phyloP scores from a whole-genome alignment of 192 early-diverging fungal species.

The Dissophora ornata region DNA sequence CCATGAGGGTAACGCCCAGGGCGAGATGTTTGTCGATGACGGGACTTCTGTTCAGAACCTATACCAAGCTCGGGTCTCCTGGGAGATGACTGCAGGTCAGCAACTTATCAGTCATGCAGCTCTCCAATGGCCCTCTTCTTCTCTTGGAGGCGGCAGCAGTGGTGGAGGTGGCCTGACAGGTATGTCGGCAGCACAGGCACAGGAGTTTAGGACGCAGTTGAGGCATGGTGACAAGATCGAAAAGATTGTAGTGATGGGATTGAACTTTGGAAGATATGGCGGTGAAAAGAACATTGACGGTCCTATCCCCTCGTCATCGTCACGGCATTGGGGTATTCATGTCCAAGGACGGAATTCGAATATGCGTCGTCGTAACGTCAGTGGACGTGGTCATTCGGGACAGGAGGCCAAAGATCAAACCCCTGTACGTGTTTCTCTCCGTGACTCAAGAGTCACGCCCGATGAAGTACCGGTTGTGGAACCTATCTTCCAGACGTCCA shows the following conservation, averaged over 20 bases:
- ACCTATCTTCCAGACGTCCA: too few relatives aligned
- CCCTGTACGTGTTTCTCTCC: too few relatives aligned
- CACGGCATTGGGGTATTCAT: neutral
- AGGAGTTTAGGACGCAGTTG: constrained; percentile 3
- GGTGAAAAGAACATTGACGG: neutral
- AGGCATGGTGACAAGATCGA: constrained; percentile 23
- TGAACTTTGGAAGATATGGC: constrained; percentile 30
- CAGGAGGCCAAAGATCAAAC: too few relatives aligned
- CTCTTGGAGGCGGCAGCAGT: neutral
- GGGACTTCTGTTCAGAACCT: constrained; percentile 47
- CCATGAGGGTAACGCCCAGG: constrained; percentile 54
- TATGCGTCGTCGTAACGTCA: neutral
- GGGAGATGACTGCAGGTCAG: constrained; percentile 9
- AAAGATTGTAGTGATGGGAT: constrained; percentile 28
- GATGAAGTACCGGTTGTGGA: too few relatives aligned
- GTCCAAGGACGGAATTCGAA: neutral
- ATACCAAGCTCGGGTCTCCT: constrained; percentile 4
- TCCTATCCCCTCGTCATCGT: neutral
- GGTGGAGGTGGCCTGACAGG: neutral
- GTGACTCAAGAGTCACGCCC: too few relatives aligned
- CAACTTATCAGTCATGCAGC: constrained; percentile 20
- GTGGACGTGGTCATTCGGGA: neutral
- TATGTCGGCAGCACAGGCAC: neutral
- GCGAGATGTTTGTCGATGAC: constrained; percentile 72
- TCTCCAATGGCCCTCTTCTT: neutral